Evolutionary conservation across 2,329 filamentous ascomycete genomes (phyloP), one percentile per base, ranked within the genome.

Genomic region (Alternaria metachromatica): DNA sequence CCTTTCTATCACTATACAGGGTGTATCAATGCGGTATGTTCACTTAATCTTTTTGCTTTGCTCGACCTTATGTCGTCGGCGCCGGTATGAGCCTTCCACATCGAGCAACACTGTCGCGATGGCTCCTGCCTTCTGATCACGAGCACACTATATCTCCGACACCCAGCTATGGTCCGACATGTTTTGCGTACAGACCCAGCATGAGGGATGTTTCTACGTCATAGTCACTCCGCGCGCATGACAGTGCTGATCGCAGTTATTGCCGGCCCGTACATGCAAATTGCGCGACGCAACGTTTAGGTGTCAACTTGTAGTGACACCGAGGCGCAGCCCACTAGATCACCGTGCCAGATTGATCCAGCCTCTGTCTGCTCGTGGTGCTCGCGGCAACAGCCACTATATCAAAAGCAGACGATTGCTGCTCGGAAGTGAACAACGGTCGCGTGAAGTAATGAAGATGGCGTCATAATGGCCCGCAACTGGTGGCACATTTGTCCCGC

Each of bases 401-500:
- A 41, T 41, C 9, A 41, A 41, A 18, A n/a, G 21, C 23, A n/a
- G 4, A 9, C 20, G 15, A 12, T 4, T 10, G 30, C 41, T 15
- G 37, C 20, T n/a, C 7, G 2, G 25, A 10, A 44, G 53, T 43
- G 30, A 44, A 44, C n/a, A 11, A 26, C 13, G 11, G 21, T 37
- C 37, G 51, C 48, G 46, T 28, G 46, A 15, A 25, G 33, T 25
- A 41, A 49, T 18, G n/a, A 33, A 12, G 50, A 49, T 62, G 50
- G 62, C 51, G 61, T 60, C 51, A 55, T 26, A 30, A 23, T 26
- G 43, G 9, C 28, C 21, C 48, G 37, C 55, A 58, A 55, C 28
- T 63, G 51, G 64, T 66, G 33, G 60, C 63, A 61, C 54, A 55
- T 37, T 49, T 26, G 48, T 18, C 33, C 49, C 13, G 43, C 26